These are phyloP conservation scores for Vitis rotundifolia DNA, from an alignment of 164 flowering plant genomes.

Conservation along the genomic window DNA sequence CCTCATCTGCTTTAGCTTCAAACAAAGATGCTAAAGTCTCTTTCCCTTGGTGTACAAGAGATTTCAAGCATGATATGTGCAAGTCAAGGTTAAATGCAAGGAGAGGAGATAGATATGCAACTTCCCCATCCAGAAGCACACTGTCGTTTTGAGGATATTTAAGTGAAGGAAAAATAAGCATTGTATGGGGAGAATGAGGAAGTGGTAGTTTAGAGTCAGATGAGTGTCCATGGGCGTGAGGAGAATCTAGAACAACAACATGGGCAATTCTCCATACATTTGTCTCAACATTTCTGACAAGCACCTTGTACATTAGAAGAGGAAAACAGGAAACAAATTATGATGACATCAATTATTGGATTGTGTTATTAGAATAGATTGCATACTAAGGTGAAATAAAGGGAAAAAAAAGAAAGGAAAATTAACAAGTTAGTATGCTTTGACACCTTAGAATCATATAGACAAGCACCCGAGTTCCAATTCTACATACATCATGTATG, in stretches of 20 bases:
- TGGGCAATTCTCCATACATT: conserved; percentile 58
- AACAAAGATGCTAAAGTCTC: conserved; percentile 56
- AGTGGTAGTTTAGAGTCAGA: conserved; percentile 13
- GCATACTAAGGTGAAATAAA: too few species aligned
- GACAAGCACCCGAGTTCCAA: too few species aligned
- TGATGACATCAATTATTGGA: not conserved
- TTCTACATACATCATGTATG: too few species aligned
- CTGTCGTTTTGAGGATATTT: conserved; percentile 30
- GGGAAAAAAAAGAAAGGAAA: too few species aligned
- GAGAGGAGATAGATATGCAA: conserved; percentile 72
- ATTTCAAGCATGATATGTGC: conserved; percentile 70
- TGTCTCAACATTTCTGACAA: conserved; percentile 56
- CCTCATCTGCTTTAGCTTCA: conserved; percentile 30
- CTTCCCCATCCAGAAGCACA: conserved; percentile 30
- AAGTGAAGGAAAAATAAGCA: conserved; percentile 63
- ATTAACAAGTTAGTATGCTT: too few species aligned
- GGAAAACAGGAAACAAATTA: not conserved
- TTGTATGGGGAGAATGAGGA: conserved; percentile 16
- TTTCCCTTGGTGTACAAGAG: conserved; percentile 57
- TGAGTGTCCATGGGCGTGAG: conserved; percentile 19
- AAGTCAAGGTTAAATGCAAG: conserved; percentile 79
- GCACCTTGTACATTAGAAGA: conserved; percentile 38
- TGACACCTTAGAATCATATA: too few species aligned
- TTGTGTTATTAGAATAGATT: too few species aligned
- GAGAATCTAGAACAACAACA: conserved; percentile 71